A percentile compares a stretch with the other conserved stretches of the same genome.
Evolutionary conservation across 2,329 filamentous ascomycete genomes (phyloP).

Genomic region (Pseudogymnoascus sp.): DNA sequence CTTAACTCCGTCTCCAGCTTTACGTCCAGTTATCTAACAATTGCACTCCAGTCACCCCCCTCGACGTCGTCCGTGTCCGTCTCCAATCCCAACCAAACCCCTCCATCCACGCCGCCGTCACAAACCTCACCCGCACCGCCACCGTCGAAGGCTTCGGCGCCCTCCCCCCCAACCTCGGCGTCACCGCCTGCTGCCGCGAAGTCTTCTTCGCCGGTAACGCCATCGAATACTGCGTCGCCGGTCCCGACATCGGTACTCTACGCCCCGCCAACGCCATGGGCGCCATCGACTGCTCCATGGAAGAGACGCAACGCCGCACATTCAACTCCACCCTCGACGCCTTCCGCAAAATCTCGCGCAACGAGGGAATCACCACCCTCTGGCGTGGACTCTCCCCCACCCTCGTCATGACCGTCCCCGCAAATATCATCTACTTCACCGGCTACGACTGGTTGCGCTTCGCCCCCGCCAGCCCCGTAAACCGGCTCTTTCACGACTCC

Average conservation of each 20-base stretch:
- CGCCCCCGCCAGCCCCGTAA: conserved; percentile 64
- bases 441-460: conserved; percentile 92
- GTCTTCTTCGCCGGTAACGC: conserved; percentile 94
- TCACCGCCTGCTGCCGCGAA: conserved; percentile 91
- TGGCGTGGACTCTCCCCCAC: conserved; percentile 96
- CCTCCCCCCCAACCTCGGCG: conserved; percentile 74
- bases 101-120: conserved; percentile 41
- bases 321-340: conserved; percentile 91
- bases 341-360: conserved; percentile 84
- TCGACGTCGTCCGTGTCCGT: conserved; percentile 93
- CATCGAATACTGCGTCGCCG: conserved; percentile 49
- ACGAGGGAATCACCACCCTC: conserved; percentile 77
- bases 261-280: conserved; percentile 35
- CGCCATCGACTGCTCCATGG: conserved; percentile 68
- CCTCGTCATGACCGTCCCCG: conserved; percentile 84
- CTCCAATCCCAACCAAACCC: conserved; percentile 69
- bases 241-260: conserved; percentile 20
- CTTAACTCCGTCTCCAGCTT: background rate
- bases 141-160: conserved; percentile 50
- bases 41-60: conserved; percentile 64
- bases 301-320: conserved; percentile 73
- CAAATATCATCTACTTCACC: conserved; percentile 97
- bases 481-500: conserved; percentile 51
- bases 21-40: background rate
- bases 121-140: conserved; percentile 49